phyloP scores from a whole-genome alignment of 495 filamentous ascomycete species.

The Daldinia vernicosa region DNA sequence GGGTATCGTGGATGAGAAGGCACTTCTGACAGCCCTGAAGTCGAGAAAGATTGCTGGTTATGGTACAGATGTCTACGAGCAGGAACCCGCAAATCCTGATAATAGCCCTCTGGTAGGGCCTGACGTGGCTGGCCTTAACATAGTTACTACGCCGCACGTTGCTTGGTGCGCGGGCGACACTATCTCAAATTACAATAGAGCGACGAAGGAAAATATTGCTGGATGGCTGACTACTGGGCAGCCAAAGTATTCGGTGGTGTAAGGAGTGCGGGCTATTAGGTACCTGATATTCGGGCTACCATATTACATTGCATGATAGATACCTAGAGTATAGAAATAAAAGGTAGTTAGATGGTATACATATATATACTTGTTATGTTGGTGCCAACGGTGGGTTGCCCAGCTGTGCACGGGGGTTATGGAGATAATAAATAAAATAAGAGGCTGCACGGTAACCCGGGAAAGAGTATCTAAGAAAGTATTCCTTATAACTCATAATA shows the following conservation, averaged over 20 bases:
- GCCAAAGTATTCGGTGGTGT: slow-evolving; percentile 34
- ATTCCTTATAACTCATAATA: not conserved
- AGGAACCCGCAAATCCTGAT: slow-evolving; percentile 57
- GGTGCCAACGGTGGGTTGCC: not conserved
- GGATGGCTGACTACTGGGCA: slow-evolving; percentile 33
- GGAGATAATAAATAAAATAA: not conserved
- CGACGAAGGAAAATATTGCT: slow-evolving; percentile 43
- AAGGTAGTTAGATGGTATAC: not conserved
- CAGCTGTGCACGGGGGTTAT: not conserved
- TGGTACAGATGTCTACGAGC: slow-evolving; percentile 63
- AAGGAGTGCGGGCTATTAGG: not conserved
- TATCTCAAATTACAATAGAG: slow-evolving; percentile 46
- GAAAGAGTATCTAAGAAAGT: not conserved
- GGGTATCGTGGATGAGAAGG: slow-evolving; percentile 65
- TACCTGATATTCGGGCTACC: not conserved
- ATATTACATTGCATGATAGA: slow-evolving; percentile 2
- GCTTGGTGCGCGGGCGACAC: slow-evolving; percentile 55
- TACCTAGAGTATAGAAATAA: not conserved
- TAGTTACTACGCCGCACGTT: slow-evolving; percentile 53
- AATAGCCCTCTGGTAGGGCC: slow-evolving; percentile 36
- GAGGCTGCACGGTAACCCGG: not conserved
- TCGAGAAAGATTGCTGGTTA: slow-evolving; percentile 59
- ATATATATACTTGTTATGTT: not conserved
- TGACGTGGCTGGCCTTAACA: slow-evolving; percentile 46
- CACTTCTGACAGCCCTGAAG: slow-evolving; percentile 57